These are phyloP conservation scores for Phytophthora chlamydospora DNA, from an alignment of 352 stramenopile species.

Conservation along the genomic window DNA sequence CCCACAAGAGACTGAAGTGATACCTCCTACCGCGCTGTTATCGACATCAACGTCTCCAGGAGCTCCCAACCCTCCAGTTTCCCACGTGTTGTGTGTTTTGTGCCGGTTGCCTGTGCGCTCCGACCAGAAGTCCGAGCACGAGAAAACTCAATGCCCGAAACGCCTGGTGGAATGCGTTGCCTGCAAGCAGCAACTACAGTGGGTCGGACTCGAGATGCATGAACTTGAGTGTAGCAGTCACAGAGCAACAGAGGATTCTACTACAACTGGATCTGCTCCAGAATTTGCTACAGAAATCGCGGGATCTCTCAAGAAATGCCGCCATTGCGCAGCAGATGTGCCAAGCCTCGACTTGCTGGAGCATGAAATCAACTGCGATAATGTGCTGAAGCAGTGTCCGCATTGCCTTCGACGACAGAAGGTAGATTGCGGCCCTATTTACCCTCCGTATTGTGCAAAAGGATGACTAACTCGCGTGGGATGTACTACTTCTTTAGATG, in stretches of 20 bases:
- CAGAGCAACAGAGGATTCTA: not conserved
- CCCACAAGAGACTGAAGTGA: not conserved
- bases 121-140: slow-evolving; percentile 58
- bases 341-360: slow-evolving; percentile 54
- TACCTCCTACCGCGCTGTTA: slow-evolving; percentile 1
- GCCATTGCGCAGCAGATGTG: slow-evolving; percentile 63
- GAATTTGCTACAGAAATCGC: not conserved
- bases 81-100: slow-evolving; percentile 47
- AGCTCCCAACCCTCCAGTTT: not conserved
- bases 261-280: not conserved
- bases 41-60: slow-evolving; percentile 1
- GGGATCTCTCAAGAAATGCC: slow-evolving; percentile 63
- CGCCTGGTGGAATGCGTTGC: slow-evolving; percentile 47
- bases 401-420: slow-evolving; percentile 84
- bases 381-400: slow-evolving; percentile 84
- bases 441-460: not conserved
- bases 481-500: slow-evolving; percentile 39
- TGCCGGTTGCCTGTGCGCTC: slow-evolving; percentile 61
- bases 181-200: slow-evolving; percentile 50
- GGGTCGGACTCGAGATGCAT: slow-evolving; percentile 53
- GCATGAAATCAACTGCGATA: slow-evolving; percentile 80
- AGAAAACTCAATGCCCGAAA: slow-evolving; percentile 61
- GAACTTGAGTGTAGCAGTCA: slow-evolving; percentile 29
- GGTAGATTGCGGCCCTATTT: slow-evolving; percentile 22
- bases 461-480: not conserved